Percentiles rank a stretch among this genome's conserved stretches.
phyloP scores from a whole-genome alignment of 768 basidiomycete species.

The Auricularia auricula-judae region DNA sequence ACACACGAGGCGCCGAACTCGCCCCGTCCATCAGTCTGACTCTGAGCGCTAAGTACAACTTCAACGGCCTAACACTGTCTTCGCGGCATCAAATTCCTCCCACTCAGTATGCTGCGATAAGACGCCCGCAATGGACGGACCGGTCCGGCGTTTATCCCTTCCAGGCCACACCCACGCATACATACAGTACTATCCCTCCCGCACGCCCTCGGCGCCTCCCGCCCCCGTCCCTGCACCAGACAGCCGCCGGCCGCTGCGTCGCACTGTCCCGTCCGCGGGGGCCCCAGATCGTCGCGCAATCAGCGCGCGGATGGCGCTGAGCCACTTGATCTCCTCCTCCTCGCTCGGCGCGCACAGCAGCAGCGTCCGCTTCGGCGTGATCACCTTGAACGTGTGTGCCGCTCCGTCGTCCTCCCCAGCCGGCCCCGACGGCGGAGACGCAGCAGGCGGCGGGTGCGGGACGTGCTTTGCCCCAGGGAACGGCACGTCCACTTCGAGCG shows the following conservation, averaged over 20 bases:
- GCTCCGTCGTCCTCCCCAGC: conserved; percentile 28
- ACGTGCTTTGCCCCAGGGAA: conserved; percentile 34
- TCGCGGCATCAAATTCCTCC: neutral
- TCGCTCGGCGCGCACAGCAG: conserved; percentile 89
- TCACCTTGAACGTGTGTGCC: conserved; percentile 78
- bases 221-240: neutral
- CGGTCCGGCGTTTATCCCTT: neutral
- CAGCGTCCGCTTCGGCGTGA: conserved; percentile 85
- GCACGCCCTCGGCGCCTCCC: neutral
- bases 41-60: neutral
- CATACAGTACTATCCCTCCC: neutral
- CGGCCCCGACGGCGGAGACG: conserved; percentile 25
- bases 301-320: conserved; percentile 87
- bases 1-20: neutral
- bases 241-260: neutral
- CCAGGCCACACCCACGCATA: neutral
- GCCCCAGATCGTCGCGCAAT: conserved; percentile 52
- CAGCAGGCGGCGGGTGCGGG: conserved; percentile 12
- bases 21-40: neutral
- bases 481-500: conserved; percentile 74
- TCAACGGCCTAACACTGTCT: neutral
- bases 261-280: neutral
- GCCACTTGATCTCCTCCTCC: conserved; percentile 97
- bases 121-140: neutral
- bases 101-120: neutral